Evolutionary conservation across 2,329 filamentous ascomycete genomes (phyloP).

Genomic region (Dryadomyces sulphureus): DNA sequence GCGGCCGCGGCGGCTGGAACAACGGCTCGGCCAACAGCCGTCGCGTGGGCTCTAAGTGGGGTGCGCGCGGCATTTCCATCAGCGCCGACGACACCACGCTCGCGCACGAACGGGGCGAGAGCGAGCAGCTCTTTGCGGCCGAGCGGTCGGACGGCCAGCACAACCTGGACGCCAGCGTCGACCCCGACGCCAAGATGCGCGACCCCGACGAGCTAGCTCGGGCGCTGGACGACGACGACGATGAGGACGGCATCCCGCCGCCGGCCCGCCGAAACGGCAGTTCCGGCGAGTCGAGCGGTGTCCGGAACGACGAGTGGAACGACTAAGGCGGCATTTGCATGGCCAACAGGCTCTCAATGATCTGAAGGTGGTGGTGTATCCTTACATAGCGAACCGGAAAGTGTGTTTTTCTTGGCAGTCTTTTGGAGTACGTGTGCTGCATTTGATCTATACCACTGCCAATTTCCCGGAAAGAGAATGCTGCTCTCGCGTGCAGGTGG

Average conservation of each 20-base stretch:
- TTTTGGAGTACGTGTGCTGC: not conserved
- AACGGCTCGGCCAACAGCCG: conserved; percentile 48
- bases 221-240: conserved; percentile 34
- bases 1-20: conserved; percentile 16
- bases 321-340: conserved; percentile 1
- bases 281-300: conserved; percentile 3
- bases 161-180: conserved; percentile 30
- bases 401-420: not conserved
- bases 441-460: not conserved
- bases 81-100: conserved; percentile 48
- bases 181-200: conserved; percentile 51
- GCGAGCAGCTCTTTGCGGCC: conserved; percentile 13
- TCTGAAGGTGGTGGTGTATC: too few species aligned
- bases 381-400: too few species aligned
- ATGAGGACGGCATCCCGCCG: conserved; percentile 27
- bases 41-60: conserved; percentile 45
- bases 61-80: conserved; percentile 48
- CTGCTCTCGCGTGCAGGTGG: too few species aligned
- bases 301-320: conserved; percentile 13
- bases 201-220: conserved; percentile 51
- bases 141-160: conserved; percentile 23
- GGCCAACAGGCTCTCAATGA: too few species aligned
- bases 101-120: conserved; percentile 31
- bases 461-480: not conserved
- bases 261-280: conserved; percentile 1